Conservation (phyloP, 306 rosid species). For the Adenanthera pavonina region DNA sequence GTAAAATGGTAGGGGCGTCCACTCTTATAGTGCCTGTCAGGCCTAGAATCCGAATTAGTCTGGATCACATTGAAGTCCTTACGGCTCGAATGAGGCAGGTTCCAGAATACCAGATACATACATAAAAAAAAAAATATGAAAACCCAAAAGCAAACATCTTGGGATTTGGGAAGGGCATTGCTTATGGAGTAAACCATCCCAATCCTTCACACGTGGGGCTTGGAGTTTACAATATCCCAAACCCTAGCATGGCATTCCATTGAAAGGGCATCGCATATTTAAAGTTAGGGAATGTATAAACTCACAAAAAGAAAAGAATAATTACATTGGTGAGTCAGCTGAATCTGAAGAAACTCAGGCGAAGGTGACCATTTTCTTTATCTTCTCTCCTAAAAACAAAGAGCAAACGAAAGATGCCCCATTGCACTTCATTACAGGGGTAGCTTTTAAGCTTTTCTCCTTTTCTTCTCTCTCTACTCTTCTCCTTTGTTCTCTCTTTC, state of each 20-base stretch:
- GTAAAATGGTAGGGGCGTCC: too few relatives aligned
- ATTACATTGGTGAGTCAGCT: slow-evolving; percentile 58
- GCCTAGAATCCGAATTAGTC: too few relatives aligned
- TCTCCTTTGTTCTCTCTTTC: slow-evolving; percentile 20
- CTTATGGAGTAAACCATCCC: slow-evolving; percentile 38
- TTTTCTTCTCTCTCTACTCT: slow-evolving; percentile 4
- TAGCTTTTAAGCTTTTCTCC: slow-evolving; percentile 16
- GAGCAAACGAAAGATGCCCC: slow-evolving; percentile 40
- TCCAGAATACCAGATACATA: too few relatives aligned
- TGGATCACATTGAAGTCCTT: too few relatives aligned
- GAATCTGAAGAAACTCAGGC: slow-evolving; percentile 6
- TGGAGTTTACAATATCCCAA: background rate
- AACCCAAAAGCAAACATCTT: slow-evolving; percentile 13
- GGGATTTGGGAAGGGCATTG: background rate
- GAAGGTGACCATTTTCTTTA: slow-evolving; percentile 67
- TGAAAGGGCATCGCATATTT: slow-evolving; percentile 25
- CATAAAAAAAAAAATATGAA: background rate
- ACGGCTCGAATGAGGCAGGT: too few relatives aligned
- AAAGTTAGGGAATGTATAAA: background rate
- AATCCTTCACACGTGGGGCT: slow-evolving; percentile 39
- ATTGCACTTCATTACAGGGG: slow-evolving; percentile 37
- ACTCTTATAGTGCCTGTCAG: too few relatives aligned
- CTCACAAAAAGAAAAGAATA: slow-evolving; percentile 58
- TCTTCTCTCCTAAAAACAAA: slow-evolving; percentile 40
- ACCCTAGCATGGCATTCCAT: slow-evolving; percentile 17